phyloP scores from a whole-genome alignment of 805 yeast genomes.

The Candida maesae region DNA sequence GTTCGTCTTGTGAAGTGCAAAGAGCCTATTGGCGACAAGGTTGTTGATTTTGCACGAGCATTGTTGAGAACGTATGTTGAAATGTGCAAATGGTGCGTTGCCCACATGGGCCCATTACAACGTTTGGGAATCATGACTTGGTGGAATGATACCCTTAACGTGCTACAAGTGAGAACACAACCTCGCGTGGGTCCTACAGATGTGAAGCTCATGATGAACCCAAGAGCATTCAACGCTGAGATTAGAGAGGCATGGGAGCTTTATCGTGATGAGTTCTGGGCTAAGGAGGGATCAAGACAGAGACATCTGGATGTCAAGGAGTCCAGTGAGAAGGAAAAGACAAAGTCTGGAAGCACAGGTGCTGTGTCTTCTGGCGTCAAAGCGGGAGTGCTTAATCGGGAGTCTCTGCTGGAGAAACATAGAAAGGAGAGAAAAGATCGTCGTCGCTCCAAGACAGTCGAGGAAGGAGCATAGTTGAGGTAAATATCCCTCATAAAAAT shows the following conservation, averaged over 20 bases:
- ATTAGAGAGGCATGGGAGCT: slow-evolving; percentile 93
- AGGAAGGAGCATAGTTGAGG: slow-evolving; percentile 3
- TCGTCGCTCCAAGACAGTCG: slow-evolving; percentile 28
- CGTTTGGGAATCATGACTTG: slow-evolving; percentile 7
- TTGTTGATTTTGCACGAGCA: slow-evolving; percentile 33
- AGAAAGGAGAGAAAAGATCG: slow-evolving; percentile 39
- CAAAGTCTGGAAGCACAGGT: slow-evolving; percentile 9
- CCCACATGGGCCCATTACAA: slow-evolving; percentile 16
- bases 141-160: slow-evolving; percentile 11
- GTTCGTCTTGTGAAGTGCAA: slow-evolving; percentile 66
- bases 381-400: slow-evolving; percentile 22
- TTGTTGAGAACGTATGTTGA: slow-evolving; percentile 26
- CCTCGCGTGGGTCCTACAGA: slow-evolving; percentile 72
- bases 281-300: slow-evolving; percentile 70
- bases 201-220: slow-evolving; percentile 75
- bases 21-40: slow-evolving; percentile 34
- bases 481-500: too few species aligned
- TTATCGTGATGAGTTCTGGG: slow-evolving; percentile 92
- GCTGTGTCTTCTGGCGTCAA: slow-evolving; percentile 6
- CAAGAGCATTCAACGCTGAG: slow-evolving; percentile 78
- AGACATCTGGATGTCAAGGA: slow-evolving; percentile 26
- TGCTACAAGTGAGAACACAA: slow-evolving; percentile 39
- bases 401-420: slow-evolving; percentile 33
- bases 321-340: slow-evolving; percentile 6
- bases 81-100: slow-evolving; percentile 1